Conservation (phyloP, 352 stramenopile genomes). For the Phytophthora nicotianae region DNA sequence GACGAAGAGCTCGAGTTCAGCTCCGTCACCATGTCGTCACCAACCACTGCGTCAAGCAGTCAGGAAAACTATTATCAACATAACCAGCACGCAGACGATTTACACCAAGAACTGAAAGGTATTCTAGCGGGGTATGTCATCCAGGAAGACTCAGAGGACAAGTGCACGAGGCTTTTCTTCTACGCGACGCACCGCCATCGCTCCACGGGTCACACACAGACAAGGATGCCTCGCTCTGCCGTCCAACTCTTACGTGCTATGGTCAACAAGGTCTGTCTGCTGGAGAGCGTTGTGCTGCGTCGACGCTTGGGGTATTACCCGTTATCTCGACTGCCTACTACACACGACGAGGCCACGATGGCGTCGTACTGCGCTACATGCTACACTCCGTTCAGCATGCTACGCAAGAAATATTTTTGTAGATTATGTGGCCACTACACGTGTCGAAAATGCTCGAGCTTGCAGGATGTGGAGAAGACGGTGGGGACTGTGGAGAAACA, state of each 20-base stretch:
- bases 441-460: conserved; percentile 56
- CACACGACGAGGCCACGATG: conserved; percentile 27
- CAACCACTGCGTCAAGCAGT: conserved; percentile 25
- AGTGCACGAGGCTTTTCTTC: conserved; percentile 73
- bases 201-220: conserved; percentile 8
- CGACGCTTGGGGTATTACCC: conserved; percentile 61
- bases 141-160: conserved; percentile 57
- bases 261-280: conserved; percentile 42
- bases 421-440: conserved; percentile 58
- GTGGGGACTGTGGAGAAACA: conserved; percentile 45
- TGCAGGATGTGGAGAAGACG: conserved; percentile 53
- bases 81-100: conserved; percentile 19
- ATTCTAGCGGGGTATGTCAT: conserved; percentile 64
- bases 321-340: conserved; percentile 31
- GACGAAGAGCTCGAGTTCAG: conserved; percentile 39
- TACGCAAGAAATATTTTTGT: conserved; percentile 61
- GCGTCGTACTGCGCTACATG: conserved; percentile 52
- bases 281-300: conserved; percentile 52
- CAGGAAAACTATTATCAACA: conserved; percentile 23
- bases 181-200: conserved; percentile 45
- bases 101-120: conserved; percentile 38
- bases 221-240: conserved; percentile 36
- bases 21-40: conserved; percentile 28
- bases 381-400: conserved; percentile 47
- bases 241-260: conserved; percentile 57